A percentile compares a stretch with the other conserved stretches of the same genome.
These are phyloP conservation scores for Apocynum venetum DNA, from an alignment of 257 asterid species.

Conservation along the genomic window DNA sequence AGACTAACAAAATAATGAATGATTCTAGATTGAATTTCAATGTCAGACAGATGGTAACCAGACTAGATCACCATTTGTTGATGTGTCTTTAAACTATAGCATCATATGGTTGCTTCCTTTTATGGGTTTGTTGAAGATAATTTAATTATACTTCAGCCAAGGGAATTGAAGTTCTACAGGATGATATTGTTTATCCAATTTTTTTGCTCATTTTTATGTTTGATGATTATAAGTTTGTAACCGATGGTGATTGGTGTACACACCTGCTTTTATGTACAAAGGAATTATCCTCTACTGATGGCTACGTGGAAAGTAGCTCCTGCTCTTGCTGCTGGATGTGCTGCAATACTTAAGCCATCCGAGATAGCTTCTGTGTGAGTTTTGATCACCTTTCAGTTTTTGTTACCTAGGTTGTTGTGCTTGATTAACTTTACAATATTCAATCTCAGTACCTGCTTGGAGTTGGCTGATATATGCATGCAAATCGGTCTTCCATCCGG, in stretches of 20 bases:
- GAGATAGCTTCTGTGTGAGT: slow-evolving; percentile 80
- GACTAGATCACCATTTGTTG: not conserved
- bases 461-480: slow-evolving; percentile 81
- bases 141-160: not conserved
- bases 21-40: too few relatives aligned
- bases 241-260: slow-evolving; percentile 13
- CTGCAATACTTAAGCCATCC: slow-evolving; percentile 93
- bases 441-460: slow-evolving; percentile 81
- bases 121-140: not conserved
- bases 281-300: slow-evolving; percentile 97
- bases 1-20: not conserved
- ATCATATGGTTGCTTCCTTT: slow-evolving; percentile 4
- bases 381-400: slow-evolving; percentile 15
- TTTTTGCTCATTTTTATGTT: not conserved
- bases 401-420: slow-evolving; percentile 5
- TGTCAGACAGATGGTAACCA: too few relatives aligned
- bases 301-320: slow-evolving; percentile 99
- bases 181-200: not conserved
- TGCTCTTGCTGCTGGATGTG: slow-evolving; percentile 96
- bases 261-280: slow-evolving; percentile 23
- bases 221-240: not conserved
- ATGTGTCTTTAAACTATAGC: not conserved
- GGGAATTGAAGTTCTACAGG: not conserved
- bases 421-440: slow-evolving; percentile 2
- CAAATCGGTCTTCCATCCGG: slow-evolving; percentile 94